Percentiles rank a stretch among this genome's conserved stretches.
phyloP scores from a whole-genome alignment of 495 filamentous ascomycete genomes.

The Penicillium turbatum region DNA sequence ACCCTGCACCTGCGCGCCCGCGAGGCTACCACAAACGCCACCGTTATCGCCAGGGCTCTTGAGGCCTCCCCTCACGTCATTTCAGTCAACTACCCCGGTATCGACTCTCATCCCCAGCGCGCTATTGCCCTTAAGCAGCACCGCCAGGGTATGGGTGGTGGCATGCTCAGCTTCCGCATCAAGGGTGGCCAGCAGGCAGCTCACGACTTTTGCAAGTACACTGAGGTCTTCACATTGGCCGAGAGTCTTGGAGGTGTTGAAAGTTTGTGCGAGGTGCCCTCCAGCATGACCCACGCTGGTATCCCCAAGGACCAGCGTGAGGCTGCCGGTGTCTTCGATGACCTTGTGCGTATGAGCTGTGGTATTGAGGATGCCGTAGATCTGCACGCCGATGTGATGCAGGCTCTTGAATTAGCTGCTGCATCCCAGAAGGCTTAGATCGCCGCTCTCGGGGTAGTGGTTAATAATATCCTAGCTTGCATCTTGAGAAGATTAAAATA shows the following conservation, averaged over 20 bases:
- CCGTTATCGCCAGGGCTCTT: constrained; percentile 68
- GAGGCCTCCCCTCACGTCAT: constrained; percentile 77
- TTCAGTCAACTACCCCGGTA: constrained; percentile 90
- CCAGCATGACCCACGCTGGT: constrained; percentile 93
- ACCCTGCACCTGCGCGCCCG: constrained; percentile 90
- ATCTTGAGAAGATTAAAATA: constrained; percentile 1
- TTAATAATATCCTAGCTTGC: neutral
- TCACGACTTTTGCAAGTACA: constrained; percentile 85
- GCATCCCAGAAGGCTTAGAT: constrained; percentile 19
- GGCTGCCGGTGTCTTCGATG: constrained; percentile 90
- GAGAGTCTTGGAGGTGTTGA: constrained; percentile 94
- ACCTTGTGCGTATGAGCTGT: constrained; percentile 90
- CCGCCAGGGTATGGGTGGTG: constrained; percentile 89
- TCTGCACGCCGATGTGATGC: constrained; percentile 74
- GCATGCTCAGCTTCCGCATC: constrained; percentile 96
- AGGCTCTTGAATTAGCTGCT: constrained; percentile 71
- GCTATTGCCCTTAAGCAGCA: constrained; percentile 84
- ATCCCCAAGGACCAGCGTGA: constrained; percentile 89
- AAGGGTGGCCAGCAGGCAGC: constrained; percentile 82
- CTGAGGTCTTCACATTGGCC: constrained; percentile 86
- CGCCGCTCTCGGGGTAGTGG: constrained; percentile 19
- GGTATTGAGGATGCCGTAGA: constrained; percentile 91
- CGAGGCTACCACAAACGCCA: constrained; percentile 79
- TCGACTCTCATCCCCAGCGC: constrained; percentile 80
- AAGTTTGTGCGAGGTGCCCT: constrained; percentile 83